These are phyloP conservation scores for Aureobasidium sp. DNA, from an alignment of 2,329 filamentous ascomycete genomes.

Conservation along the genomic window DNA sequence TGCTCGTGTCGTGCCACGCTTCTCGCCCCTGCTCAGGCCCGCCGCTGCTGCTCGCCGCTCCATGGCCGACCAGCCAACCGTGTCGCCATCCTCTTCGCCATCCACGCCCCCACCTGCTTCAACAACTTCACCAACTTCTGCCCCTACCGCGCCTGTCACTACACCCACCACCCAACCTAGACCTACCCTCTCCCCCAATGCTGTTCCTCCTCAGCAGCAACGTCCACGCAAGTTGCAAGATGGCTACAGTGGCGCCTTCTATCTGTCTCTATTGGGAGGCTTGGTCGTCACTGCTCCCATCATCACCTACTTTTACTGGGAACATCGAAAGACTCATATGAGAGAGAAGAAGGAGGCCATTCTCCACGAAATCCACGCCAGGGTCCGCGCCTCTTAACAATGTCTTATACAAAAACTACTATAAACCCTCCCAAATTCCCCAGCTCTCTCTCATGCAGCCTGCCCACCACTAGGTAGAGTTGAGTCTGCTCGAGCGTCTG, in stretches of 20 bases:
- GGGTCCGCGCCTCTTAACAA: neutral
- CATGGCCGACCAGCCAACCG: neutral
- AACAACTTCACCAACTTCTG: neutral
- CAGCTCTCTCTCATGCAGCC: neutral
- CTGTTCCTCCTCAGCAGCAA: neutral
- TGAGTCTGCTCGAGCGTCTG: conserved; percentile 39
- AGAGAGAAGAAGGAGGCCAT: conserved; percentile 26
- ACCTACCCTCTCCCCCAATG: neutral
- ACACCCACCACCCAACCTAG: neutral
- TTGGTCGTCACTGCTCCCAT: conserved; percentile 23
- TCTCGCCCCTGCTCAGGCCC: neutral
- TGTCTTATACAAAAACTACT: neutral
- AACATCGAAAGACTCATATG: conserved; percentile 29
- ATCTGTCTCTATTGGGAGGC: conserved; percentile 17
- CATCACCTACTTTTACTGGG: conserved; percentile 26
- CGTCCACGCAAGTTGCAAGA: neutral
- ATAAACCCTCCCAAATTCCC: neutral
- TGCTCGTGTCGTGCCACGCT: neutral
- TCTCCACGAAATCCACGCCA: conserved; percentile 24
- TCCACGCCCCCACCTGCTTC: neutral
- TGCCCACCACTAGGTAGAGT: conserved; percentile 1
- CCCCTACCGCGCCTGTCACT: neutral
- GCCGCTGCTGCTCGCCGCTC: neutral
- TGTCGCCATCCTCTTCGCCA: neutral
- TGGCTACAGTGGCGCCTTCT: conserved; percentile 9